Conservation (phyloP, 345 rosid genomes). For the Gossypium mustelinum region DNA sequence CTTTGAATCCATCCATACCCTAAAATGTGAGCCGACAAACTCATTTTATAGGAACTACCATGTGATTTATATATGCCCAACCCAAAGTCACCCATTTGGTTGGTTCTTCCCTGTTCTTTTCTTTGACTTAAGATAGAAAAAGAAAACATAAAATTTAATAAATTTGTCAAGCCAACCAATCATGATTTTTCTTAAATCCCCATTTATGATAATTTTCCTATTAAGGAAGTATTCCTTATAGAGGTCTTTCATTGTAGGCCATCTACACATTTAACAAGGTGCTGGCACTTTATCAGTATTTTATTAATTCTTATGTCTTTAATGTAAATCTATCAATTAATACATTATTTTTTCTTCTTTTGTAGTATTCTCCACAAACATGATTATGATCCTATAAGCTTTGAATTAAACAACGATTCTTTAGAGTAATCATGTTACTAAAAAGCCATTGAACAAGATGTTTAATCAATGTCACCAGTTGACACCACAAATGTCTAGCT, state of each 20-base stretch:
- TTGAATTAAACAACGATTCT: conserved; percentile 21
- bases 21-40: conserved; percentile 55
- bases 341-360: neutral
- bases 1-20: conserved; percentile 28
- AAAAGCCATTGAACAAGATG: conserved; percentile 29
- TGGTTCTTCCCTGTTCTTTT: conserved; percentile 14
- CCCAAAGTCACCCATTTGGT: conserved; percentile 25
- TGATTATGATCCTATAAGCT: conserved; percentile 30
- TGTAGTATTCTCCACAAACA: conserved; percentile 24
- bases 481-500: conserved; percentile 28
- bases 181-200: conserved; percentile 18
- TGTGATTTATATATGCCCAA: conserved; percentile 39
- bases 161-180: conserved; percentile 11
- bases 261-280: conserved; percentile 26
- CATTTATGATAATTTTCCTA: conserved; percentile 19
- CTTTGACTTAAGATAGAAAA: neutral
- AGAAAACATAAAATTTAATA: neutral
- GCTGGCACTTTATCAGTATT: conserved; percentile 19
- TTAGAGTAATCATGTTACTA: conserved; percentile 30
- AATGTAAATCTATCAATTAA: neutral
- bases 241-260: conserved; percentile 24
- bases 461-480: conserved; percentile 29
- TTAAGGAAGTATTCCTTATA: conserved; percentile 41
- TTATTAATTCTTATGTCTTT: neutral
- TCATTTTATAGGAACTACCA: conserved; percentile 39